phyloP scores from a whole-genome alignment of 1,284 basidiomycete genomes.

The Malassezia pachydermatis region DNA sequence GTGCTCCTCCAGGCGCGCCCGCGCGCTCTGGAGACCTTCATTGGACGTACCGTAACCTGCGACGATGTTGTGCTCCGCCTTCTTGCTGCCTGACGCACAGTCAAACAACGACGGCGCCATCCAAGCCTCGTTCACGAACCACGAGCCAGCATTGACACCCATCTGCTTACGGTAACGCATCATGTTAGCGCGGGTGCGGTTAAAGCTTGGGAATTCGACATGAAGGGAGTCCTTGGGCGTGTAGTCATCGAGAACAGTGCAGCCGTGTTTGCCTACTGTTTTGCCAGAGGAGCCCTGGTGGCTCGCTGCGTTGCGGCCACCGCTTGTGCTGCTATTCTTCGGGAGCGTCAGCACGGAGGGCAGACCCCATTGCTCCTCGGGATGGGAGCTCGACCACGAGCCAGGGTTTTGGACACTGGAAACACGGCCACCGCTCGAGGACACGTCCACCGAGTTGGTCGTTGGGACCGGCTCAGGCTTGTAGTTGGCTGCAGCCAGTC shows the following conservation, averaged over 20 bases:
- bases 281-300: constrained; percentile 1
- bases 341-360: constrained; percentile 22
- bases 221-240: constrained; percentile 28
- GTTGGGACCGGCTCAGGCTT: constrained; percentile 45
- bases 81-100: constrained; percentile 56
- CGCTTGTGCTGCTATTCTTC: constrained; percentile 2
- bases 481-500: constrained; percentile 44
- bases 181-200: constrained; percentile 37
- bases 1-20: constrained; percentile 57
- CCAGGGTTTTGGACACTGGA: constrained; percentile 9
- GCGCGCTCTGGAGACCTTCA: constrained; percentile 51
- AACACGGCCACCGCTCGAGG: constrained; percentile 10
- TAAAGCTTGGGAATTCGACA: constrained; percentile 33
- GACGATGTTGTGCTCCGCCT: constrained; percentile 52
- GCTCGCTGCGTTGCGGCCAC: constrained; percentile 1
- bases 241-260: constrained; percentile 32
- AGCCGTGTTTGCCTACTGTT: constrained; percentile 34
- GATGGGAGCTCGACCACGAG: constrained; percentile 3
- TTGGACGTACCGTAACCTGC: constrained; percentile 54
- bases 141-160: constrained; percentile 35
- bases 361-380: constrained; percentile 32
- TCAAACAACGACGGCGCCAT: constrained; percentile 63
- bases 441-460: constrained; percentile 20
- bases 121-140: constrained; percentile 66
- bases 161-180: constrained; percentile 42